Percentiles rank a stretch among this genome's conserved stretches.
These are phyloP conservation scores for Saksenaea vasiformis DNA, from an alignment of 371 early-diverging fungal genomes.

Conservation along the genomic window DNA sequence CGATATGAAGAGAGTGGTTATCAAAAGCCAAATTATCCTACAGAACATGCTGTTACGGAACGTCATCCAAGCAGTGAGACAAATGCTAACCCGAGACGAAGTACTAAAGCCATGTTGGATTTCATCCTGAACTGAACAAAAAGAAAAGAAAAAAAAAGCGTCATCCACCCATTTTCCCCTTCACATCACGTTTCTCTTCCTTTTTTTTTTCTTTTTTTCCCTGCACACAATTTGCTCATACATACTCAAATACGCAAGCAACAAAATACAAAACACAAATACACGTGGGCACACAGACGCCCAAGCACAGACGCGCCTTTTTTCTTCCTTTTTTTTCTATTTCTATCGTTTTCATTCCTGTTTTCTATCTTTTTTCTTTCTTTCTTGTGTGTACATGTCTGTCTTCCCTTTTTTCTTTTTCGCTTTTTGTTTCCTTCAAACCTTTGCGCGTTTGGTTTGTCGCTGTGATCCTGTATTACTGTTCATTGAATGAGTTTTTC, in stretches of 20 bases:
- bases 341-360: not conserved
- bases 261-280: not conserved
- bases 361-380: not conserved
- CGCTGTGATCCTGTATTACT: not conserved
- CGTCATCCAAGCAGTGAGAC: not conserved
- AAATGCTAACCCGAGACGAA: constrained; percentile 9
- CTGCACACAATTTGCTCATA: not conserved
- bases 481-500: too few relatives aligned
- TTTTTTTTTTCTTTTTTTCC: not conserved
- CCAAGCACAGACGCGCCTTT: not conserved
- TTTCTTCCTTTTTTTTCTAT: not conserved
- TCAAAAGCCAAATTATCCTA: not conserved
- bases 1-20: not conserved
- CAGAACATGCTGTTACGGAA: not conserved
- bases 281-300: not conserved
- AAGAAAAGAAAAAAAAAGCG: too few relatives aligned
- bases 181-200: not conserved
- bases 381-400: not conserved
- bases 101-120: constrained; percentile 29
- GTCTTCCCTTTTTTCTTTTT: not conserved
- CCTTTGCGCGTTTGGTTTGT: constrained; percentile 1
- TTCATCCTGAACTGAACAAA: constrained; percentile 38
- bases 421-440: not conserved
- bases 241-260: not conserved
- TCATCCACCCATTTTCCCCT: not conserved